Evolutionary conservation across 768 basidiomycete species (phyloP), one percentile per base, ranked within the genome.

Genomic region (Austroboletus eburneus): DNA sequence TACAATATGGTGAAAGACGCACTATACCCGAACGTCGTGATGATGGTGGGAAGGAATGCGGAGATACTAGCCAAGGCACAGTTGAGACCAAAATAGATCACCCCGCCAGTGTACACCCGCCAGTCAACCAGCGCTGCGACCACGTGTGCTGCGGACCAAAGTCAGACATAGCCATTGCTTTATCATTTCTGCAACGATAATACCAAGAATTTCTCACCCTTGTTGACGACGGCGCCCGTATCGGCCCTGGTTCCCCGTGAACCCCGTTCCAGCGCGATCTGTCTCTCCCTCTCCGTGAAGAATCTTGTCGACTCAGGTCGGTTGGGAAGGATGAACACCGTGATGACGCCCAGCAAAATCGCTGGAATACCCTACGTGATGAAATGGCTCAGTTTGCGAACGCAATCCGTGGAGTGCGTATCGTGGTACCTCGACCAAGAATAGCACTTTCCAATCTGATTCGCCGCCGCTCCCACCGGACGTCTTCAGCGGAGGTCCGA

Each of bases 11-110:
- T n/a, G n/a, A 33, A 33, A 33, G 22, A 69, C 85, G 39, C 46
- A 87, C 87, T 77, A 54, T 75, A 81, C 27, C 85, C 85, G 46
- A 90, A 80, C 0, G 83, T 86, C 35, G 71, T 72, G 36, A 91
- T 79, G 56, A 91, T 87, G 3, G 87, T 91, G 3, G 90, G 90
- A 44, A 92, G 67, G 69, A 92, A 92, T 0, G 87, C 87, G 20
- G 83, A 82, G 29, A 85, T 85, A 9, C 87, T 85, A n/a, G 85
- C 81, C 14, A 90, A 68, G 18, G 86, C 83, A 42, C 78, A 79
- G 57, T 89, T 89, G 41, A 87, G 67, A 24, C 85, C 86, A 58
- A 90, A 88, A 62, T 87, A 90, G 49, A 89, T 80, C 23, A 81
- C 75, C 0, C 88, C 88, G 1, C 73, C 86, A 8, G 70, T 57